Base-by-base conservation (phyloP, 2,329 filamentous ascomycete genomes). In the Cladosporium colombiae region DNA sequence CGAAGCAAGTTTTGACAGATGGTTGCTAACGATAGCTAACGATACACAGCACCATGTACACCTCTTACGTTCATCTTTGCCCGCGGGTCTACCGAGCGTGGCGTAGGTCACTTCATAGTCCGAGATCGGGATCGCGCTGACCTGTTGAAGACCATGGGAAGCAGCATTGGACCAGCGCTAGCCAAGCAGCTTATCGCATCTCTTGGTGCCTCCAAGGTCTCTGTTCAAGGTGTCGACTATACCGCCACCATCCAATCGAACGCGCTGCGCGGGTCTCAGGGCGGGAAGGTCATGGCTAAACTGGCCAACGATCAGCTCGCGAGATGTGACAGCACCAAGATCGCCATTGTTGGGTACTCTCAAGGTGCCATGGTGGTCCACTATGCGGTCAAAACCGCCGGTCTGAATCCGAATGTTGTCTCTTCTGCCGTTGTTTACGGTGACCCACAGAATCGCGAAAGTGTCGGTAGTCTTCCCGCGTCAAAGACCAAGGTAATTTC, bases 221-320 rank as follows among this genome's bases (percentile, higher is more conserved):
- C 81, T 2, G 79, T 85, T 7, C 85, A 87, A 74, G 85, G 85
- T 57, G 81, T 86, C 23, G 76, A 82, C 35, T 87, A 87, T 69
- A 75, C 80, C 1, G 85, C 84, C 40, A 67, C 67, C 1, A 66
- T 71, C 65, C 65, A 35, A 23, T 66, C 62, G 29, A 70, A 73
- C 65, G 61, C 62, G 33, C 50, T 55, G 49, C 64, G 67, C 53
- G 72, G 71, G 21, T 64, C 62, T 16, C 52, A 63, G 1, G 72
- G 72, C 46, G 71, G 68, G 16, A 66, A 68, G 16, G 68, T 65
- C 46, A 70, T 73, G 67, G 69, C 69, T 14, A 46, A 67, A 27
- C 63, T 73, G 16, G 68, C 67, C 16, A 55, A 69, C 35, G 60
- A 71, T 60, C 70, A 70, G 5, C 57, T 70, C 29, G 21, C 65